Evolutionary conservation across 768 basidiomycete genomes (phyloP), one percentile per base, ranked within the genome.

Genomic region (Pilatotrama ljubarskyi): DNA sequence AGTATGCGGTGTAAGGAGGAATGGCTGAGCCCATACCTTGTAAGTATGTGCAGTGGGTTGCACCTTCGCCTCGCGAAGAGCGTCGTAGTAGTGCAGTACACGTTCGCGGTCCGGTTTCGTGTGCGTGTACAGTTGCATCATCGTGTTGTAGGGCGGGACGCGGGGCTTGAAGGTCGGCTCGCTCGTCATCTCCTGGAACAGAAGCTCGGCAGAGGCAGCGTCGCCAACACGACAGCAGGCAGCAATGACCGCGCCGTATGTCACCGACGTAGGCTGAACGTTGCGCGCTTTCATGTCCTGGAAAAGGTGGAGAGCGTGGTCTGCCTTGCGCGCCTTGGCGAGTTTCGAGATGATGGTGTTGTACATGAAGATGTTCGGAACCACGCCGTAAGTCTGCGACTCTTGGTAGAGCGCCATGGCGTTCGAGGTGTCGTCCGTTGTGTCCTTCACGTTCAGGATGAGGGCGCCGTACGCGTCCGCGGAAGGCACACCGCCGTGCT

Each of bases 341-440:
- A 99, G 82, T 76, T 96, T 95, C 63, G 92, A 94, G 74, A 99
- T 98, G 76, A 95, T 89, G 66, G 93, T 98, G 78, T 99, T 98
- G 80, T 90, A 99, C 38, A 99, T 83, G 75, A 89, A 99, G 47
- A 88, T 80, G 69, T 92, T 95, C 15, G 93, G 89, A 32, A 68
- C 65, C 38, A 96, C 90, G 9, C 86, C 85, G 25, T 84, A 82
- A 43, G 76, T 72, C 61, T 86, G 81, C 20, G 89, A 81, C 73
- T 99, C 95, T 26, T 86, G 76, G 77, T 88, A 98, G 29, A 98
- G 82, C 29, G 85, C 81, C 73, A 94, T 78, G 0, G 94, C 95
- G 63, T 94, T 91, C 3, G 86, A 82, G 0, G 94, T 89, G 67
- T 98, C 96, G 73, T 98, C 96, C 11, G 97, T 98, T 20, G 96